Conservation (phyloP, 2,329 filamentous ascomycete species). For the Xylaria sp. region DNA sequence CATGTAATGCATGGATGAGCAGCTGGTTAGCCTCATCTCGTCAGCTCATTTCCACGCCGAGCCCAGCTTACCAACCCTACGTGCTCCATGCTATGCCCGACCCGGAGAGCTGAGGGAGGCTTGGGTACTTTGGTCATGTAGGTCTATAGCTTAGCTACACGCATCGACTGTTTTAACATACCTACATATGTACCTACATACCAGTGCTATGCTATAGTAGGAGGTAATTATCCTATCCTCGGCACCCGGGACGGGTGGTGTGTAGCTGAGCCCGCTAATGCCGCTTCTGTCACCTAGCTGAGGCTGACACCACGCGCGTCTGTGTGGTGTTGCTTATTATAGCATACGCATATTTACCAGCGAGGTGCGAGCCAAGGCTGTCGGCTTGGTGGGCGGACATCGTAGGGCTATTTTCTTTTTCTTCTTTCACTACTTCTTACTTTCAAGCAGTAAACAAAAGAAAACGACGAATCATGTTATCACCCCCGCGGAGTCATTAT, state of each 20-base stretch:
- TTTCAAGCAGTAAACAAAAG: neutral
- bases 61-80: constrained; percentile 27
- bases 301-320: constrained; percentile 20
- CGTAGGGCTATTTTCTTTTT: constrained; percentile 3
- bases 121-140: constrained; percentile 28
- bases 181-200: neutral
- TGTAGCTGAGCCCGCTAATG: constrained; percentile 29
- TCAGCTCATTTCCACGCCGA: constrained; percentile 22
- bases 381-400: neutral
- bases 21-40: constrained; percentile 17
- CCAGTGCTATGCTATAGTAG: neutral
- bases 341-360: constrained; percentile 2
- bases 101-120: constrained; percentile 19
- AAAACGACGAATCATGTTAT: neutral
- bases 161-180: neutral
- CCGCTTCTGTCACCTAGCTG: constrained; percentile 23
- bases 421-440: too few species aligned
- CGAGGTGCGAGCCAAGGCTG: neutral
- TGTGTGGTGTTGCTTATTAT: constrained; percentile 26
- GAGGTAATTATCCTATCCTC: neutral
- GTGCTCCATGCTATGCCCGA: constrained; percentile 2
- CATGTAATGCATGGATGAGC: neutral
- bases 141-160: constrained; percentile 5
- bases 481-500: too few species aligned
- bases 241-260: neutral